These are phyloP conservation scores for Pleoardoris graminearum DNA, from an alignment of 2,329 filamentous ascomycete genomes.

Conservation along the genomic window DNA sequence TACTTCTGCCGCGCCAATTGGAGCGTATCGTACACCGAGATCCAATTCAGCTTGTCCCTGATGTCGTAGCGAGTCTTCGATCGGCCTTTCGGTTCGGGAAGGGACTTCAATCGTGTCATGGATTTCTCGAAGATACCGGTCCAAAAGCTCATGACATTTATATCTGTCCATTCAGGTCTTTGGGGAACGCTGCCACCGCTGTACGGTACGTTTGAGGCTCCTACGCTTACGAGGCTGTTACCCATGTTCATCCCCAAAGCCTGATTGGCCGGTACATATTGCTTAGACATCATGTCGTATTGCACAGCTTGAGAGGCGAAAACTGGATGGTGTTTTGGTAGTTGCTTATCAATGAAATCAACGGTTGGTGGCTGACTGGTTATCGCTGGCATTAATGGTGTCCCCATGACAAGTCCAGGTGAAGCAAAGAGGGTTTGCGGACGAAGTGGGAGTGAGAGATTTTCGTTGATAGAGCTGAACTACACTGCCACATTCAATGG, in stretches of 20 bases:
- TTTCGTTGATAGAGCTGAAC: background rate
- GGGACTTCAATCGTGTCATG: slow-evolving; percentile 5
- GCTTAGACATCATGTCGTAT: slow-evolving; percentile 5
- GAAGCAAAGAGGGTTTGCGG: background rate
- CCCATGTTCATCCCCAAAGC: background rate
- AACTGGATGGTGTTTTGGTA: slow-evolving; percentile 8
- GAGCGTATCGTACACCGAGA: slow-evolving; percentile 4
- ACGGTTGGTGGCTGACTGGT: slow-evolving; percentile 3
- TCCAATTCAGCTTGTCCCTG: slow-evolving; percentile 6
- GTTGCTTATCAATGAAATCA: slow-evolving; percentile 11
- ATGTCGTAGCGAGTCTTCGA: slow-evolving; percentile 6
- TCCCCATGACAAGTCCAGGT: background rate
- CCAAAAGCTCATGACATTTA: slow-evolving; percentile 9
- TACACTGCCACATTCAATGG: background rate
- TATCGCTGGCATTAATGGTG: background rate
- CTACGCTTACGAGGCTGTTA: background rate
- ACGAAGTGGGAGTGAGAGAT: background rate
- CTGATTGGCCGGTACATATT: slow-evolving; percentile 1
- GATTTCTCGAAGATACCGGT: slow-evolving; percentile 7
- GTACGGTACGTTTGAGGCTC: background rate
- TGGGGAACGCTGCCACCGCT: background rate
- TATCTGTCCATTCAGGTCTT: slow-evolving; percentile 5
- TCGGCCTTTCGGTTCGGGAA: slow-evolving; percentile 5
- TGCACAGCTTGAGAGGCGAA: slow-evolving; percentile 5
- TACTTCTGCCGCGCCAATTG: slow-evolving; percentile 2